A percentile compares a stretch with the other conserved stretches of the same genome.
phyloP scores from a whole-genome alignment of 108 stramenopile species.

The Fragilariopsis cylindrus region DNA sequence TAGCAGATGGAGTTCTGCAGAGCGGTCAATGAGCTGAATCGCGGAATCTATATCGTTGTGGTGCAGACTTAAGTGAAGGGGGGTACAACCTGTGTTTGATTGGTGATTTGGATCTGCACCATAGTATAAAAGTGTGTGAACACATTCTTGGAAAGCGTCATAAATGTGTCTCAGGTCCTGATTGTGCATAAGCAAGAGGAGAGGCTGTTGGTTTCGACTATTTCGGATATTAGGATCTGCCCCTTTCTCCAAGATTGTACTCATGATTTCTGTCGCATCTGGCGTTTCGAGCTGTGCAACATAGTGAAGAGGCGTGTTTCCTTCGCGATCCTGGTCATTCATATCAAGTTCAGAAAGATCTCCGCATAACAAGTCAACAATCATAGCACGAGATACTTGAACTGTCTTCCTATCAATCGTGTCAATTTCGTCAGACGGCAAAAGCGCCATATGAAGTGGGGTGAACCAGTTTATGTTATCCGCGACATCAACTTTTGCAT shows the following conservation, averaged over 20 bases:
- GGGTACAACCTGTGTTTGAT: slow-evolving; percentile 79
- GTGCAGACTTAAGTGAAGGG: slow-evolving; percentile 80
- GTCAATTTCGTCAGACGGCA: slow-evolving; percentile 29
- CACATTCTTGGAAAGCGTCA: slow-evolving; percentile 64
- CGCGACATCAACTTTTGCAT: slow-evolving; percentile 71
- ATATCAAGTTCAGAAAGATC: slow-evolving; percentile 45
- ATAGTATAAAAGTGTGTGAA: slow-evolving; percentile 65
- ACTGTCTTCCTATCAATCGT: background rate
- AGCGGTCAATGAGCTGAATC: slow-evolving; percentile 58
- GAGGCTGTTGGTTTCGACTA: slow-evolving; percentile 73
- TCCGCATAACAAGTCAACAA: slow-evolving; percentile 37
- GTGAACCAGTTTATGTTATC: slow-evolving; percentile 82
- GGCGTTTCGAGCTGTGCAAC: slow-evolving; percentile 67
- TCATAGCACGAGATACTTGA: slow-evolving; percentile 20
- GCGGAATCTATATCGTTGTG: slow-evolving; percentile 77
- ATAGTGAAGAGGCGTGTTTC: slow-evolving; percentile 85
- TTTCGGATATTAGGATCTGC: slow-evolving; percentile 70
- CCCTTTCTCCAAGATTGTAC: slow-evolving; percentile 71
- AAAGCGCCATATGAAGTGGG: slow-evolving; percentile 73
- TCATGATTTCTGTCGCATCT: slow-evolving; percentile 68
- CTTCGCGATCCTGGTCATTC: slow-evolving; percentile 83
- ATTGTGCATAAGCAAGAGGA: slow-evolving; percentile 86
- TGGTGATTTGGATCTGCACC: slow-evolving; percentile 76
- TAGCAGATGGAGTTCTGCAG: slow-evolving; percentile 70
- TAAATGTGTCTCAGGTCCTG: slow-evolving; percentile 45